Conservation (phyloP, 768 basidiomycete genomes). For the Naematelia aurantialba region DNA sequence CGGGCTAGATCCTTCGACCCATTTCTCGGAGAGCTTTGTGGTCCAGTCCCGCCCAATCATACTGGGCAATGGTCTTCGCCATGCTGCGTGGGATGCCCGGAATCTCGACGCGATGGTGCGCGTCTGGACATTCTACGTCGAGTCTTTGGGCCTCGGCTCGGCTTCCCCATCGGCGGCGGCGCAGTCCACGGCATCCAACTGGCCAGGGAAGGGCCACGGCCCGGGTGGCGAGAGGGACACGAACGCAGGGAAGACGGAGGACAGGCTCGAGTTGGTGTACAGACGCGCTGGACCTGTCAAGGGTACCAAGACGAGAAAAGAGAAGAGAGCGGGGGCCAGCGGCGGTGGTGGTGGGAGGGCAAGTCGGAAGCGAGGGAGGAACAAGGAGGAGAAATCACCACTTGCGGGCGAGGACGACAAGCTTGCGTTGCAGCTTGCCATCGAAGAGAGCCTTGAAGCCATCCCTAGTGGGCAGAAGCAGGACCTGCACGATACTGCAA, state of each 20-base stretch:
- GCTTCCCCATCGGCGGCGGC: background rate
- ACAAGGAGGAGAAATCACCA: slow-evolving; percentile 12
- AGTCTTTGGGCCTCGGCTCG: slow-evolving; percentile 38
- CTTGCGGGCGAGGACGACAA: slow-evolving; percentile 25
- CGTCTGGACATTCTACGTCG: slow-evolving; percentile 40
- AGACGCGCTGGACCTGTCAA: slow-evolving; percentile 26
- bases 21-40: slow-evolving; percentile 43
- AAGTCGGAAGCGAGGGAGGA: slow-evolving; percentile 10
- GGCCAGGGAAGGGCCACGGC: slow-evolving; percentile 3
- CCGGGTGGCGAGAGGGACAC: slow-evolving; percentile 9
- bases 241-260: slow-evolving; percentile 35
- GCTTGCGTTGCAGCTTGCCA: slow-evolving; percentile 22
- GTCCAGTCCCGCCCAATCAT: slow-evolving; percentile 38
- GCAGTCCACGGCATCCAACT: background rate
- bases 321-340: slow-evolving; percentile 8
- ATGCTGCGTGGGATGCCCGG: slow-evolving; percentile 16
- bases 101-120: slow-evolving; percentile 31
- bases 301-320: slow-evolving; percentile 10
- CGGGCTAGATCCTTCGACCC: slow-evolving; percentile 21
- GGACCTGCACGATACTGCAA: background rate
- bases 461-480: background rate
- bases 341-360: slow-evolving; percentile 3
- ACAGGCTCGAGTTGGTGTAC: slow-evolving; percentile 45
- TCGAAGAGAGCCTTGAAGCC: slow-evolving; percentile 27
- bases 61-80: slow-evolving; percentile 37